Evolutionary conservation across 176 grass and related monocot species (phyloP), one percentile per base, ranked within the genome.

Genomic region (Themeda triandra): DNA sequence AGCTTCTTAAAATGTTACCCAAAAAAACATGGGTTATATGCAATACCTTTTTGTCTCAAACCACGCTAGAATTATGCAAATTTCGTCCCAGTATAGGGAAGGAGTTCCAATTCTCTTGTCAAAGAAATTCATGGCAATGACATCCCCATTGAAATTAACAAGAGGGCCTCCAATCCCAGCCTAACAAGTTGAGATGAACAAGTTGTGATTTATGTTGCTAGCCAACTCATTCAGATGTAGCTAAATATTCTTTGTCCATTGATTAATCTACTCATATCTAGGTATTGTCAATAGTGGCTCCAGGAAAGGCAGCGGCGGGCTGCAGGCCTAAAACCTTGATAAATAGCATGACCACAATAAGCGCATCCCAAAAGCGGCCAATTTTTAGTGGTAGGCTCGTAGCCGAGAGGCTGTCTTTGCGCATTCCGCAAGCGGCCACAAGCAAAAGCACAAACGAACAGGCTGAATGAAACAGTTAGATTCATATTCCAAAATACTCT

Each of bases 121-220:
- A 37, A 36, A 68, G 32, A 68, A 68, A 36, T 68, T 68, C 66
- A 68, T 36, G 32, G 18, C 66, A 68, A 68, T 11, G 32, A 37
- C 32, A 23, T 68, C 66, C 66, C 66, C 66, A 68, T 36, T 8
- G 8, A 68, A 23, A 68, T 35, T 36, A 68, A 68, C 66, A 68
- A 68, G 66, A 68, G 66, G 66, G 66, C 66, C 66, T 68, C 66
- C 66, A 68, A 68, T 68, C 66, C 66, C 66, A 37, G 66, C 31
- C 66, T 68, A 68, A 21, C 32, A 68, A 37, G 31, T 68, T 36
- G 19, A 36, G 8, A 68, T 68, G 66, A 68, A 68, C 66, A 68
- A 68, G 17, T 18, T 68, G 32, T 68, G 32, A 68, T 68, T 68
- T 68, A 0, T 69, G 23, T 68, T 68, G 32, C 66, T 68, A 36